Percentiles rank a stretch among this genome's conserved stretches.
Conservation (phyloP, 1,139 yeast species). For the Nematodospora anomalae region DNA sequence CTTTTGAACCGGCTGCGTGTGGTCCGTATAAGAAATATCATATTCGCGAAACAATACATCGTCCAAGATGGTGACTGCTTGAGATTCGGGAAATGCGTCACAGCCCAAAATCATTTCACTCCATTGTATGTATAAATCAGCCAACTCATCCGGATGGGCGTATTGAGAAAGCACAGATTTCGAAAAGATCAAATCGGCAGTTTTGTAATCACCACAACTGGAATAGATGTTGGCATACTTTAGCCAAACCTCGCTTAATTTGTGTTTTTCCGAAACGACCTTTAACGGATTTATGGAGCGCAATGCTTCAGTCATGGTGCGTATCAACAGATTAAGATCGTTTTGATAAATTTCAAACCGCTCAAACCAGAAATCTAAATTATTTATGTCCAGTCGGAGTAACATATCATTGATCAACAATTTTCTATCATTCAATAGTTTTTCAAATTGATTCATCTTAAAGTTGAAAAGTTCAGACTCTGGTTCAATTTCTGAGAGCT, state of each 20-base stretch:
- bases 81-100: constrained; percentile 44
- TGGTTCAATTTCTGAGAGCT: constrained; percentile 25
- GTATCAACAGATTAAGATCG: constrained; percentile 43
- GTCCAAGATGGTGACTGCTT: constrained; percentile 55
- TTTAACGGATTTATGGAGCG: constrained; percentile 64
- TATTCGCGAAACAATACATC: constrained; percentile 41
- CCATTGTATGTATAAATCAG: constrained; percentile 72
- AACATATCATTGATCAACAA: constrained; percentile 64
- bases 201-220: constrained; percentile 49
- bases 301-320: constrained; percentile 67
- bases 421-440: constrained; percentile 54
- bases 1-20: constrained; percentile 53
- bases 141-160: constrained; percentile 60
- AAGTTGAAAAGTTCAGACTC: constrained; percentile 29
- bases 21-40: constrained; percentile 37
- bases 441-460: constrained; percentile 54
- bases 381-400: constrained; percentile 61
- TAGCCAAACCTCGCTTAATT: constrained; percentile 64
- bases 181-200: constrained; percentile 63
- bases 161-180: constrained; percentile 75
- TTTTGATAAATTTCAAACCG: constrained; percentile 42
- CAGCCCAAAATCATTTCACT: constrained; percentile 59
- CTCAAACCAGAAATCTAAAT: constrained; percentile 68
- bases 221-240: constrained; percentile 68
- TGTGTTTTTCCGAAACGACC: constrained; percentile 35